Percentiles rank a stretch among this genome's conserved stretches.
These are phyloP conservation scores for Globisporangium iwayamae DNA, from an alignment of 352 stramenopile genomes.

Conservation along the genomic window DNA sequence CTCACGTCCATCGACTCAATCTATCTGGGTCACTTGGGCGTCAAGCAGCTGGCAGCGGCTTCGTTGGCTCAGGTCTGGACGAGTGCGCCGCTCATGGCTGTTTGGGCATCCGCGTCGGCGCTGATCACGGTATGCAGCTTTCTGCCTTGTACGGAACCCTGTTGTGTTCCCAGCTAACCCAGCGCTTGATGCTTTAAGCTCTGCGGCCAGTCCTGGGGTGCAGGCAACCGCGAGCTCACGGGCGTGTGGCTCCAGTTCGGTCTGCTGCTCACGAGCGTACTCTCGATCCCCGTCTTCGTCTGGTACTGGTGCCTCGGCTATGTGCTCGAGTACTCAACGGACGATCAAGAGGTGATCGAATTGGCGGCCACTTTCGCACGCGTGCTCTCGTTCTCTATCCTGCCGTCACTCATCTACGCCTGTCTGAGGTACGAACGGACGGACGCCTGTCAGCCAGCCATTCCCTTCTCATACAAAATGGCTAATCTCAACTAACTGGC, in stretches of 20 bases:
- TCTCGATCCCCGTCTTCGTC: conserved; percentile 54
- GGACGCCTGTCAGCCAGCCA: background rate
- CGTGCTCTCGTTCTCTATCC: conserved; percentile 48
- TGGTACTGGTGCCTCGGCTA: conserved; percentile 71
- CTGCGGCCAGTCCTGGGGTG: conserved; percentile 72
- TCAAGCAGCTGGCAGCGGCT: conserved; percentile 59
- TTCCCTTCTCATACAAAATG: background rate
- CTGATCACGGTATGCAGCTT: conserved; percentile 47
- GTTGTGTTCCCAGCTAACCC: background rate
- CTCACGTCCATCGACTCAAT: conserved; percentile 71
- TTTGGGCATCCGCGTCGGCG: conserved; percentile 56
- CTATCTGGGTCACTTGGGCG: conserved; percentile 77
- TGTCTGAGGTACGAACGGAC: conserved; percentile 37
- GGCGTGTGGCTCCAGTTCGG: conserved; percentile 74
- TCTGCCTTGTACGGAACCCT: too few species aligned
- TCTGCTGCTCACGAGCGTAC: conserved; percentile 44
- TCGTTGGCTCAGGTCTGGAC: conserved; percentile 76
- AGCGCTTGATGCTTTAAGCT: conserved; percentile 24
- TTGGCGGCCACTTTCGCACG: conserved; percentile 59
- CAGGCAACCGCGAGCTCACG: conserved; percentile 62
- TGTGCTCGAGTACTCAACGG: conserved; percentile 59
- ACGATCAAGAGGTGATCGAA: conserved; percentile 50
- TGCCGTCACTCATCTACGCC: conserved; percentile 65
- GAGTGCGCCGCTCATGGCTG: conserved; percentile 53
- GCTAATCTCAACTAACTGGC: background rate